Base-by-base conservation (phyloP, 306 rosid species). In the Ormosia semicastrata region DNA sequence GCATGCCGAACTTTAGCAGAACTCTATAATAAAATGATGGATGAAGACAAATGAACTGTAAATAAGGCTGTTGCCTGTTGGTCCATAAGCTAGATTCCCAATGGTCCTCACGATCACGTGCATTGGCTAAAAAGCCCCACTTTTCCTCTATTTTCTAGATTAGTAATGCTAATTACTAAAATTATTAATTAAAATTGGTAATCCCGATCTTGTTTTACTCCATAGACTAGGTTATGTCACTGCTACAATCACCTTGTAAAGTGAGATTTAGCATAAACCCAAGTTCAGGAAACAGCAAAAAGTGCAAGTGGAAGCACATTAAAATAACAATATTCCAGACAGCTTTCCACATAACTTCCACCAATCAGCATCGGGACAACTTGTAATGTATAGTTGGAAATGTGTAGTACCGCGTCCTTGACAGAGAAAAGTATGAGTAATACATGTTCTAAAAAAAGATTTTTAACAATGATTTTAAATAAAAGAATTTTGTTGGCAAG, bases 61-160 rank as follows among this genome's bases (percentile, higher is more conserved):
- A 75, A 43, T 6, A 74, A 81, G 67, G 85, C 72, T 83, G 81
- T 32, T 41, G 30, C 32, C 52, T 43, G 80, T 50, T 62, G 74
- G 75, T 64, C 73, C 84, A 63, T 77, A 39, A 75, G 76, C 29
- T 30, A 70, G 82, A 91, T 83, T 89, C 86, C 89, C 85, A 64
- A 68, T 81, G 49, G 18, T 67, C 85, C 14, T 24, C 70, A n/a
- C n/a, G 4, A 84, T 81, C 92, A 92, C 93, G 89, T 90, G 92
- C 85, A 87, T 50, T 15, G 5, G 40, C 34, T 6, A 75, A 81
- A 77, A 49, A 56, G 8, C 17, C 60, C 52, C 34, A 79, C 77
- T 73, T 78, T 73, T 24, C 30, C 5, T 53, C 47, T 14, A 54
- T 66, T 72, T 44, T 44, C 57, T 9, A 36, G 4, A 3, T 18